These are phyloP conservation scores for Saksenaea vasiformis DNA, from an alignment of 371 early-diverging fungal genomes.

Conservation along the genomic window DNA sequence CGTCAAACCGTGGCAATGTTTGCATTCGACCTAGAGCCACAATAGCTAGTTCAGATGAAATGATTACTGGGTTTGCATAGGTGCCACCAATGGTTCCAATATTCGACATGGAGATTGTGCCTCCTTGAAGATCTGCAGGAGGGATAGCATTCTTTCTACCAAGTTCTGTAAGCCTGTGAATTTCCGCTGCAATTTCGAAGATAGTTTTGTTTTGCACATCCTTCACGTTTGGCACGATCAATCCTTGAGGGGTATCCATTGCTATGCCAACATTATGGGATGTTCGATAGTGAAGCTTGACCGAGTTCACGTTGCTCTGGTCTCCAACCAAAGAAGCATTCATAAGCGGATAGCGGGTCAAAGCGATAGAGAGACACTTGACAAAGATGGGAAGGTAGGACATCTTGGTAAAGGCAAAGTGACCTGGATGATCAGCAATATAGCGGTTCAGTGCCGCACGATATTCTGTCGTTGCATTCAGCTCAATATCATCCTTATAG, in stretches of 20 bases:
- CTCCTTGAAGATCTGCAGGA: conserved; percentile 71
- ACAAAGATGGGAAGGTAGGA: conserved; percentile 93
- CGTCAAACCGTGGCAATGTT: conserved; percentile 78
- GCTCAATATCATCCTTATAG: conserved; percentile 83
- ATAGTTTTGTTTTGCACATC: conserved; percentile 81
- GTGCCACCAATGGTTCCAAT: conserved; percentile 94
- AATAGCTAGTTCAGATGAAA: conserved; percentile 82
- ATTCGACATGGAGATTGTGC: conserved; percentile 92
- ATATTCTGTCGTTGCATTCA: conserved; percentile 66
- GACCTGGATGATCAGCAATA: conserved; percentile 32
- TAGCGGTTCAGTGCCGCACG: conserved; percentile 66
- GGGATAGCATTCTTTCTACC: conserved; percentile 66
- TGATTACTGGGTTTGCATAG: conserved; percentile 83
- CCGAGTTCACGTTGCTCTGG: conserved; percentile 30
- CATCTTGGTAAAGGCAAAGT: conserved; percentile 67
- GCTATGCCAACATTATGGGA: conserved; percentile 92
- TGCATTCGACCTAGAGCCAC: conserved; percentile 85
- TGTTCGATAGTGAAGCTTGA: conserved; percentile 65
- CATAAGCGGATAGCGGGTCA: conserved; percentile 78
- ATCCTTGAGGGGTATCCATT: conserved; percentile 92
- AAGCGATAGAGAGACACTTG: conserved; percentile 84
- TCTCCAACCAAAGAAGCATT: conserved; percentile 67
- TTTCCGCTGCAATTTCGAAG: conserved; percentile 82
- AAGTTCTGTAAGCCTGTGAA: conserved; percentile 70
- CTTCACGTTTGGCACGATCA: conserved; percentile 93